These are phyloP conservation scores for Galeopsis tetrahit DNA, from an alignment of 257 asterid species.

Conservation along the genomic window DNA sequence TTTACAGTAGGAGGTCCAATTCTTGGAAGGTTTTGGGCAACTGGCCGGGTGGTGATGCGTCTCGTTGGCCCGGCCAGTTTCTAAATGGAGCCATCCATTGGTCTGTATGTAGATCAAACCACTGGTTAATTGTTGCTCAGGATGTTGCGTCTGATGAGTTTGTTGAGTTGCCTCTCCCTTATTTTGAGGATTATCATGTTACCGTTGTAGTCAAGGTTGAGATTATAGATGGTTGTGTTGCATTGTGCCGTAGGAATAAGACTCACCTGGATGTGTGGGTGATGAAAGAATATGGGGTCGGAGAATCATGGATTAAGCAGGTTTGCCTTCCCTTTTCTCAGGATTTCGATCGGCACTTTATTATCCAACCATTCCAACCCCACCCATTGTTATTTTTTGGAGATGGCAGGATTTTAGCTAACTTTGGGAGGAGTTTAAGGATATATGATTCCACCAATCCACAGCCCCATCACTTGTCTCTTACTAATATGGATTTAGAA, in stretches of 20 bases:
- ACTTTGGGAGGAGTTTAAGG: too few species aligned
- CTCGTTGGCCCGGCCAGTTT: background rate
- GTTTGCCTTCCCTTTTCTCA: conserved; percentile 9
- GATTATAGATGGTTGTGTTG: background rate
- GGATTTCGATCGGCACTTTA: background rate
- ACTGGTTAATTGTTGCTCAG: conserved; percentile 2
- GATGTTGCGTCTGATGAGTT: background rate
- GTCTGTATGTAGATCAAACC: background rate
- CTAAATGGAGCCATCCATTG: conserved; percentile 35
- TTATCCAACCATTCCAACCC: background rate
- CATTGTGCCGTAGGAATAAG: conserved; percentile 6
- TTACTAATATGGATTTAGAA: too few species aligned
- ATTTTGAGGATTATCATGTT: conserved; percentile 5
- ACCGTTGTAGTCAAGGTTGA: background rate
- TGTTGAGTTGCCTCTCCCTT: conserved; percentile 6
- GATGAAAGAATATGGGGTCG: too few species aligned
- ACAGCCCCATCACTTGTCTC: too few species aligned
- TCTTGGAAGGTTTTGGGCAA: too few species aligned
- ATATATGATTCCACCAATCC: too few species aligned
- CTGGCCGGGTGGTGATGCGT: too few species aligned
- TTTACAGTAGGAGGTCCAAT: conserved; percentile 7
- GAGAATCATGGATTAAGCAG: conserved; percentile 29
- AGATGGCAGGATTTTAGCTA: too few species aligned
- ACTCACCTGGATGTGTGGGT: conserved; percentile 20
- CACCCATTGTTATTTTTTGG: background rate